Evolutionary conservation across 2,329 filamentous ascomycete genomes (phyloP).

Genomic region (Colletotrichum kahawae): DNA sequence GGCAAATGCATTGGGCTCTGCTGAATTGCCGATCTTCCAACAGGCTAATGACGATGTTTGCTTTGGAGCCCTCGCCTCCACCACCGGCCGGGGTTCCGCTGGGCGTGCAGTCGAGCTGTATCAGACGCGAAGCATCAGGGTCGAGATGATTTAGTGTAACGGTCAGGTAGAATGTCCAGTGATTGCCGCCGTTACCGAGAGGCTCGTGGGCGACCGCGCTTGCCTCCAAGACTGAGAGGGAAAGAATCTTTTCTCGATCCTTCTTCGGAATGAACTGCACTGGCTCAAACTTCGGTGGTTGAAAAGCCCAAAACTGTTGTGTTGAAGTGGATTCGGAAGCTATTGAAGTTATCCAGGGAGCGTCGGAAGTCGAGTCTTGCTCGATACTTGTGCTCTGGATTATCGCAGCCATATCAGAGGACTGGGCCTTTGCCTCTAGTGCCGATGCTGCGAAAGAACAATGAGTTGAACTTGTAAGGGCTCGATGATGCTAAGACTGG

Average conservation of each 20-base stretch:
- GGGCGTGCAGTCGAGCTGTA: not conserved
- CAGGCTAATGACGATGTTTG: not conserved
- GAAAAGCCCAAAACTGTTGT: not conserved
- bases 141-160: not conserved
- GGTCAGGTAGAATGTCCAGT: not conserved
- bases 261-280: not conserved
- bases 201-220: not conserved
- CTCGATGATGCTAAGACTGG: not conserved
- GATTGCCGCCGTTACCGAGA: not conserved
- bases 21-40: not conserved
- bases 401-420: not conserved
- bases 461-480: no score
- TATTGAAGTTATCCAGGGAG: not conserved
- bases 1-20: not conserved
- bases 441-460: not conserved
- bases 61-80: not conserved
- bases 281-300: not conserved
- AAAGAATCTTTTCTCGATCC: not conserved
- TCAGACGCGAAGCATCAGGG: not conserved
- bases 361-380: rapidly evolving
- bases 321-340: not conserved
- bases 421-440: not conserved
- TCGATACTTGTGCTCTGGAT: not conserved
- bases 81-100: not conserved
- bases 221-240: not conserved